Percentiles rank a stretch among this genome's conserved stretches.
These are phyloP conservation scores for Hymenoscyphus occultus DNA, from an alignment of 2,329 filamentous ascomycete genomes.

Conservation along the genomic window DNA sequence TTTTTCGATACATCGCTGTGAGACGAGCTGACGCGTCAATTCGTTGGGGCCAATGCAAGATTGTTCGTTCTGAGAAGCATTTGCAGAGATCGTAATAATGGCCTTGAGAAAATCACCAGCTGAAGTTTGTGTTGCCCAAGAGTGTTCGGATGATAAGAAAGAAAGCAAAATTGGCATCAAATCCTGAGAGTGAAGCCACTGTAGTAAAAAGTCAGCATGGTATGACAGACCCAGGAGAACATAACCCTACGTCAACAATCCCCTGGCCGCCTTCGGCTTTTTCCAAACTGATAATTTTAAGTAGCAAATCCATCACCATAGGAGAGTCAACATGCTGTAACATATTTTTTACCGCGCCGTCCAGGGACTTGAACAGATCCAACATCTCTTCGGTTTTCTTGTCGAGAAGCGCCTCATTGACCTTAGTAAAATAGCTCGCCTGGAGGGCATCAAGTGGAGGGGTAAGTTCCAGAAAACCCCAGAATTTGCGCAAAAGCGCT, in stretches of 20 bases:
- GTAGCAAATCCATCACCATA: conserved; percentile 94
- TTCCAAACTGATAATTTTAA: conserved; percentile 96
- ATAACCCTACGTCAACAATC: conserved; percentile 75
- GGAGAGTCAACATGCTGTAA: conserved; percentile 93
- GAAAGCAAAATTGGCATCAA: conserved; percentile 83
- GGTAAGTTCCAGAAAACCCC: conserved; percentile 82
- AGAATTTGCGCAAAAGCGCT: conserved; percentile 76
- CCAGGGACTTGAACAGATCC: conserved; percentile 78
- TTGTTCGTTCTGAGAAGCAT: conserved; percentile 95
- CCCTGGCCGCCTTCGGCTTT: conserved; percentile 88
- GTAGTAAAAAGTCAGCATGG: conserved; percentile 14
- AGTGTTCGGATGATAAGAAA: conserved; percentile 80
- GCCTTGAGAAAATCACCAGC: conserved; percentile 97
- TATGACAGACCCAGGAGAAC: conserved; percentile 17
- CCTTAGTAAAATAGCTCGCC: conserved; percentile 97
- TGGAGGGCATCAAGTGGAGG: conserved; percentile 87
- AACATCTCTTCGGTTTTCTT: conserved; percentile 99
- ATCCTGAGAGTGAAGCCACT: conserved; percentile 91
- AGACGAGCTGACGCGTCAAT: conserved; percentile 90
- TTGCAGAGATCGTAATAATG: conserved; percentile 97
- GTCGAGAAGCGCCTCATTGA: conserved; percentile 95
- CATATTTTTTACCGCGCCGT: conserved; percentile 78
- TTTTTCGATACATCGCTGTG: conserved; percentile 74
- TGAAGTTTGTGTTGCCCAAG: conserved; percentile 89
- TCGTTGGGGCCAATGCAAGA: conserved; percentile 99